Evolutionary conservation across 805 yeast genomes (phyloP).

Genomic region (Candida endomychidarum): DNA sequence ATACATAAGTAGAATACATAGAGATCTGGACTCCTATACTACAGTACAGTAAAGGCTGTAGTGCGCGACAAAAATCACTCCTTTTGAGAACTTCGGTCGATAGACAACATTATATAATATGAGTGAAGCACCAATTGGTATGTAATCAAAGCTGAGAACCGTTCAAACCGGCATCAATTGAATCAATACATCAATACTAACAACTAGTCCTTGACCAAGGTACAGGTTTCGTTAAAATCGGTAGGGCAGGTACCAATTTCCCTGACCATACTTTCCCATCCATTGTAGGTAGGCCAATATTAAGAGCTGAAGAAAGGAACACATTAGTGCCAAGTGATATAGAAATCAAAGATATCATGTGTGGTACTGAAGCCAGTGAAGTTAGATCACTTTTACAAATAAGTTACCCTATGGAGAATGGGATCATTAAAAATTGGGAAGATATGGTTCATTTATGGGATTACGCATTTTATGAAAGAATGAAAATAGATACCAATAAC

Average conservation of each 20-base stretch:
- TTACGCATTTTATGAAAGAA: conserved; percentile 89
- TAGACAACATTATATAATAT: conserved; percentile 13
- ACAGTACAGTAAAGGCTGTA: no score
- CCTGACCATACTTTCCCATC: conserved; percentile 98
- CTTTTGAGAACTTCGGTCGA: conserved; percentile 1
- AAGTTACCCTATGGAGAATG: conserved; percentile 98
- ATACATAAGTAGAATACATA: no score
- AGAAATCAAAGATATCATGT: conserved; percentile 94
- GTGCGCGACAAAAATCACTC: conserved; percentile 5
- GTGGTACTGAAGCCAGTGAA: conserved; percentile 92
- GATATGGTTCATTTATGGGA: conserved; percentile 99
- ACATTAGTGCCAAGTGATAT: conserved; percentile 52
- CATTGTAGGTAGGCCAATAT: conserved; percentile 94
- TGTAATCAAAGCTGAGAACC: conserved; percentile 17
- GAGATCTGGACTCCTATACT: no score
- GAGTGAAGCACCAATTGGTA: conserved; percentile 34
- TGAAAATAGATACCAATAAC: conserved; percentile 74
- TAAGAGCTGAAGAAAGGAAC: conserved; percentile 92
- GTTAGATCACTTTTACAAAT: conserved; percentile 88
- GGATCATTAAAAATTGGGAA: conserved; percentile 96
- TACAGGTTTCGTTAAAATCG: conserved; percentile 96
- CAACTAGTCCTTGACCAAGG: conserved; percentile 92
- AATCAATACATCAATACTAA: conserved; percentile 10
- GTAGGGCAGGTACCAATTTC: conserved; percentile 94
- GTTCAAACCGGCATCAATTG: neutral